Conservation (phyloP, 2,329 filamentous ascomycete species). For the Aspergillus clavatus region DNA sequence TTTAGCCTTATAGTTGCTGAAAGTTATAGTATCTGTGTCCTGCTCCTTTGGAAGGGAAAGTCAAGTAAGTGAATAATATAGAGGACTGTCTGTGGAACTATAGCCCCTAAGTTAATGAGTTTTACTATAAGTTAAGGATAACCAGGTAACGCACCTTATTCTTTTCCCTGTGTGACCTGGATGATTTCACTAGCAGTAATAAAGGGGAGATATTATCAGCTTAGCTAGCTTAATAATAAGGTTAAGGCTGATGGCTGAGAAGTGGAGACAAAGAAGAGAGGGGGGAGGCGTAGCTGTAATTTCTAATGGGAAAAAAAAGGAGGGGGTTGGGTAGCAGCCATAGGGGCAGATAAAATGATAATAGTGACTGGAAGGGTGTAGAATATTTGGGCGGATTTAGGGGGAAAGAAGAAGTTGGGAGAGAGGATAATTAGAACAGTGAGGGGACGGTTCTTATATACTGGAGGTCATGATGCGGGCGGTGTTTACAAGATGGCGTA, state of each 20-base stretch:
- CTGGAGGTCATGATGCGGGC: not conserved
- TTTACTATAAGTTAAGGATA: not conserved
- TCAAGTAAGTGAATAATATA: no score
- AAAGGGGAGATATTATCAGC: not conserved
- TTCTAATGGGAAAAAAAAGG: not conserved
- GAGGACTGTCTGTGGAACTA: no score
- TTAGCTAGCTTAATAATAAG: not conserved
- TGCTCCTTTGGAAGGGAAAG: no score
- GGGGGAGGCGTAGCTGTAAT: not conserved
- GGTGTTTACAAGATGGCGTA: not conserved
- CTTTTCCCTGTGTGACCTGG: not conserved
- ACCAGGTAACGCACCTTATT: not conserved
- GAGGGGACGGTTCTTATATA: not conserved
- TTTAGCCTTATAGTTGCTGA: no score
- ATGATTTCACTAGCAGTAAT: not conserved
- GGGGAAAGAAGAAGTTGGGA: not conserved
- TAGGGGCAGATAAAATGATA: not conserved
- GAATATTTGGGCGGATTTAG: not conserved
- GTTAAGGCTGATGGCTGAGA: not conserved
- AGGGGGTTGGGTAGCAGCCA: not conserved
- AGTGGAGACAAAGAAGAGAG: not conserved
- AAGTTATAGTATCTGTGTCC: no score
- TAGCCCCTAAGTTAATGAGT: no score
- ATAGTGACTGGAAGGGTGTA: not conserved
- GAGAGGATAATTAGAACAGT: not conserved